phyloP scores from a whole-genome alignment of 2,329 filamentous ascomycete species.

The Escovopsis sp. region DNA sequence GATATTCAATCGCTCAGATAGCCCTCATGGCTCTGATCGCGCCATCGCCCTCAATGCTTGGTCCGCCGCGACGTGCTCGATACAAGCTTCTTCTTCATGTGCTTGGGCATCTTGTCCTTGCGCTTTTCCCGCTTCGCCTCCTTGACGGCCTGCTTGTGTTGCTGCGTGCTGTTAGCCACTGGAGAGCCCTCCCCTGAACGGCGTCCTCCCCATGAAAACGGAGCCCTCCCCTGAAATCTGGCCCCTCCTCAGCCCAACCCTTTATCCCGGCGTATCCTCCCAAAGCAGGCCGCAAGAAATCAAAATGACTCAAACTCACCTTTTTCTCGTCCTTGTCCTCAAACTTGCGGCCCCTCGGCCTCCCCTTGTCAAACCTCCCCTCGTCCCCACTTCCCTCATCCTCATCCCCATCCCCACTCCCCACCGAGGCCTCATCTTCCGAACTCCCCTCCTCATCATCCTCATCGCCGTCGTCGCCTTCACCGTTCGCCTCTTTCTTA shows the following conservation, averaged over 20 bases:
- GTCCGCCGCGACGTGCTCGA: conserved; percentile 46
- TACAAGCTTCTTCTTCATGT: conserved; percentile 81
- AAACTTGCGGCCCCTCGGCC: conserved; percentile 67
- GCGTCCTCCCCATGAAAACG: too few species aligned
- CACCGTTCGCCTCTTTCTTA: conserved; percentile 21
- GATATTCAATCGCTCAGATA: conserved; percentile 3
- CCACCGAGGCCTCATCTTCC: conserved; percentile 31
- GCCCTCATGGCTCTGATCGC: too few species aligned
- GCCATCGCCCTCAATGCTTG: conserved; percentile 22
- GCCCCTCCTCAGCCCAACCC: too few species aligned
- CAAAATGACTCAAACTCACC: too few species aligned
- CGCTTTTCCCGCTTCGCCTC: conserved; percentile 90
- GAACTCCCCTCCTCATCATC: conserved; percentile 26
- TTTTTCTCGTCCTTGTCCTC: conserved; percentile 86
- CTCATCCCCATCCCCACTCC: conserved; percentile 7
- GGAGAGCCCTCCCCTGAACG: too few species aligned
- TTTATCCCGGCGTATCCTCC: too few species aligned
- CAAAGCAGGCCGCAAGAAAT: too few species aligned
- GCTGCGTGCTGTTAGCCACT: too few species aligned
- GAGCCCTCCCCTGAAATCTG: too few species aligned
- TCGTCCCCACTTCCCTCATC: conserved; percentile 32
- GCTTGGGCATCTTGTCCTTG: conserved; percentile 91
- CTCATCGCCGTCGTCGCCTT: conserved; percentile 8
- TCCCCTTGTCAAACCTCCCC: conserved; percentile 45
- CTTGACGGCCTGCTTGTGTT: conserved; percentile 80